Evolutionary conservation across 192 early-diverging fungal genomes (phyloP), one percentile per base, ranked within the genome.

Genomic region (Phlyctochytrium planicorne): DNA sequence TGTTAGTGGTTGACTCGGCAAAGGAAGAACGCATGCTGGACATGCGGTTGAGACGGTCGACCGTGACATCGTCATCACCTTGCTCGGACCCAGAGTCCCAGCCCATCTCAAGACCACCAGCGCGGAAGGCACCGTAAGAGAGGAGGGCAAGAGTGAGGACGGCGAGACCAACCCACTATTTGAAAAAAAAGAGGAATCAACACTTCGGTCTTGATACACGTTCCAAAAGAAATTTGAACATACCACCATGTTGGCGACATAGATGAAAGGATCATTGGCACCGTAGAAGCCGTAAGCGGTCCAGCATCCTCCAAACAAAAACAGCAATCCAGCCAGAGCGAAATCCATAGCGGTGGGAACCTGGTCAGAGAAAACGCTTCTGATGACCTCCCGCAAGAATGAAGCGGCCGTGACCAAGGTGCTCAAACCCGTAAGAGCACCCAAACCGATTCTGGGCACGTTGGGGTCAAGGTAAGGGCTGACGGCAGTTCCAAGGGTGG

Each of bases 11-110:
- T 10, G 40, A 50, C 12, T n/a, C 40, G 40, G 40, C 40, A n/a
- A 14, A 50, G 40, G 40, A 50, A n/a, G 40, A 50, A n/a, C 40
- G 40, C 40, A n/a, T 50, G 40, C n/a, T 50, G 40, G 40, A 59
- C n/a, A n/a, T n/a, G 2, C 68, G 35, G 52, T 69, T 69, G 60
- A 69, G 61, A 10, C 68, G 68, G 24, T 69, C 68, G 4, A 69
- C 68, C 25, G 61, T 34, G 16, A 69, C 24, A 36, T 69, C 68
- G 16, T 14, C 23, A 27, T 69, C 68, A 24, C 47, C 66, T 27
- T 52, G 52, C 6, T 63, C 68, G 2, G 32, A 31, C 65, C 56
- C 52, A 16, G 59, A 61, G 10, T 69, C 68, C 47, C 60, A 62
- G 1, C 68, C 60, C 60, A 36, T 69, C n/a, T 69, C 68, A 27